Evolutionary conservation across 257 asterid genomes (phyloP), one percentile per base, ranked within the genome.

Genomic region (Solanum chiquidenum): DNA sequence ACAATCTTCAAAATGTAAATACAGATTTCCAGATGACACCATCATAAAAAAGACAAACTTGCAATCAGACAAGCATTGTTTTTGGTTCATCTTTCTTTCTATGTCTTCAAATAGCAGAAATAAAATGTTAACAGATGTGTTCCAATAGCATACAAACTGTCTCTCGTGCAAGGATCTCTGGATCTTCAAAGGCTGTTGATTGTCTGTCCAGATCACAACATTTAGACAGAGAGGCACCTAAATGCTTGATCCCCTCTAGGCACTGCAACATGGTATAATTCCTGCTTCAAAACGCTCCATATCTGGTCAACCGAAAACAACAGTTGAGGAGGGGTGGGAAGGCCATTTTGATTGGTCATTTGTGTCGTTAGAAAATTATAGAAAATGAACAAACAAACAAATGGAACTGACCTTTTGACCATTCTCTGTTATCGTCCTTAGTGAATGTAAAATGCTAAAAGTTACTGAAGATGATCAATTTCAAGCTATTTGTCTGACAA

Each of bases 131-230:
- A 40, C 23, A 40, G 62, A 42, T 20, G 40, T 38, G 49, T 84
- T 84, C 58, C 21, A 25, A 58, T 89, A 86, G 91, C 99, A 89
- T 97, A 97, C 99, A 97, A 90, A 95, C 99, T 34, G 99, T 97
- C 94, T 95, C 99, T 86, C 98, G 90, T 0, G 99, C 98, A 76
- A 97, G 98, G 88, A 95, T 93, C 88, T 95, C 98, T 86, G 98
- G 99, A 92, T 97, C 98, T 84, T 95, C 98, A 23, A 95, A 93
- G 89, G 95, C 95, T 91, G 95, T 88, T 73, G 96, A 77, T 91
- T 95, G 99, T 83, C 92, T 93, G 88, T 79, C 86, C 80, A 91
- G 86, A 90, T 95, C 98, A 91, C 96, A 97, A 87, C 99, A 97
- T 91, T 90, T 95, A 89, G 93, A 92, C 91, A 95, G 90, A 52